A percentile compares a stretch with the other conserved stretches of the same genome.
Evolutionary conservation across 1,284 basidiomycete genomes (phyloP).

Genomic region (Trametes sp.): DNA sequence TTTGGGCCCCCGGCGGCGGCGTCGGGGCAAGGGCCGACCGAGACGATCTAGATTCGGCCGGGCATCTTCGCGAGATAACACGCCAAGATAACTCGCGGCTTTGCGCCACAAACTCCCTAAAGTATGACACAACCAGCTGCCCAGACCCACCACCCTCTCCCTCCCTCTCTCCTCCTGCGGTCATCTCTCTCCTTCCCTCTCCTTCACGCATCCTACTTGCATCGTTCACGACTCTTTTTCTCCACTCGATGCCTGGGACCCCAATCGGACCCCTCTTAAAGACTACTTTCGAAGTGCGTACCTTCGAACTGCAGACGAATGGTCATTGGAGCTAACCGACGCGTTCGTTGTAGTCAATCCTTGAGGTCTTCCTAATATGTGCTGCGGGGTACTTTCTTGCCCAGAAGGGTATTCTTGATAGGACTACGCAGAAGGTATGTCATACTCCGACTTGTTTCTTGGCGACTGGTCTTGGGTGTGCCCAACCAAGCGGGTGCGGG

Average conservation of each 20-base stretch:
- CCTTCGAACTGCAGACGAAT: neutral
- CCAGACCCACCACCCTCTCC: conserved; percentile 9
- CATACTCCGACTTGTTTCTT: neutral
- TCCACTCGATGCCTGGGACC: conserved; percentile 35
- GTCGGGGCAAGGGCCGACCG: neutral
- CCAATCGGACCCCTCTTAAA: conserved; percentile 49
- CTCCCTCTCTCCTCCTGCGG: conserved; percentile 3
- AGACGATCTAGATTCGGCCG: conserved; percentile 13
- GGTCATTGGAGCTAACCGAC: conserved; percentile 1
- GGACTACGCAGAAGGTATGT: conserved; percentile 84
- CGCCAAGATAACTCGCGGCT: conserved; percentile 6
- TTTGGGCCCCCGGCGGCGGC: neutral
- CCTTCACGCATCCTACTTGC: too few species aligned
- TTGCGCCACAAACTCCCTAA: conserved; percentile 24
- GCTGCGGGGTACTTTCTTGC: conserved; percentile 88
- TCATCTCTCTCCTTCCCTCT: neutral
- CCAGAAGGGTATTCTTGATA: conserved; percentile 83
- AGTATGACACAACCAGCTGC: conserved; percentile 31
- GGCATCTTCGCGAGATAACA: conserved; percentile 9
- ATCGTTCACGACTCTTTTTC: conserved; percentile 1
- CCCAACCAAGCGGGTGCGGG: too few species aligned
- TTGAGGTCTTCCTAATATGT: conserved; percentile 90
- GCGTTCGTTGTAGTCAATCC: conserved; percentile 69
- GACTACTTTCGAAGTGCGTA: conserved; percentile 62
- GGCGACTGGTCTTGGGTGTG: too few species aligned